phyloP scores from a whole-genome alignment of 2,329 filamentous ascomycete genomes.

The Penicillium sp. region DNA sequence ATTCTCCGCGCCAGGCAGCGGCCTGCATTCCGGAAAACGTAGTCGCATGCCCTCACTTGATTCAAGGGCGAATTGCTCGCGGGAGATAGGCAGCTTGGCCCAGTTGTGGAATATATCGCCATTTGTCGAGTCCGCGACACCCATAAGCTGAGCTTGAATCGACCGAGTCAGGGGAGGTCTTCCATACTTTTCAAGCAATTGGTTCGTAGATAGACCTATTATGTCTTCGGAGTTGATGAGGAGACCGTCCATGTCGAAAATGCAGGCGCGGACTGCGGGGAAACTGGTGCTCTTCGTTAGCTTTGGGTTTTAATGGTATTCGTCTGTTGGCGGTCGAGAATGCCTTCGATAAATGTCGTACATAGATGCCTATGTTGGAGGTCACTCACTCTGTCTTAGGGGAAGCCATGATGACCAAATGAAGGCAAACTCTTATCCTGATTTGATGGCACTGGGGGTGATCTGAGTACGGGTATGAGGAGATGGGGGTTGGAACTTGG shows the following conservation, averaged over 20 bases:
- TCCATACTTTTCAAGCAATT: constrained; percentile 21
- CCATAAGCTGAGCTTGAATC: constrained; percentile 27
- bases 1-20: constrained; percentile 22
- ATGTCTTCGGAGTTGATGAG: constrained; percentile 39
- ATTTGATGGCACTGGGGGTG: no score
- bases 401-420: no score
- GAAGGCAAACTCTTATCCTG: no score
- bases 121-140: constrained; percentile 25
- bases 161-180: constrained; percentile 18
- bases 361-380: no score
- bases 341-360: no score
- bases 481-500: no score
- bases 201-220: constrained; percentile 23
- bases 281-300: constrained; percentile 20
- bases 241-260: constrained; percentile 38
- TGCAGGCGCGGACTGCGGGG: constrained; percentile 33
- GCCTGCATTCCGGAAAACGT: constrained; percentile 30
- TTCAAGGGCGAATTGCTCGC: constrained; percentile 35
- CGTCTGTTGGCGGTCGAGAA: neutral
- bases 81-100: constrained; percentile 30
- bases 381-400: no score
- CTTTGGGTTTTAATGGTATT: no score
- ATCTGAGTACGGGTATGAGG: no score
- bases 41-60: constrained; percentile 25
- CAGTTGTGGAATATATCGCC: constrained; percentile 34